Conservation (phyloP, 2,329 filamentous ascomycete species). For the Fusarium begoniae region DNA sequence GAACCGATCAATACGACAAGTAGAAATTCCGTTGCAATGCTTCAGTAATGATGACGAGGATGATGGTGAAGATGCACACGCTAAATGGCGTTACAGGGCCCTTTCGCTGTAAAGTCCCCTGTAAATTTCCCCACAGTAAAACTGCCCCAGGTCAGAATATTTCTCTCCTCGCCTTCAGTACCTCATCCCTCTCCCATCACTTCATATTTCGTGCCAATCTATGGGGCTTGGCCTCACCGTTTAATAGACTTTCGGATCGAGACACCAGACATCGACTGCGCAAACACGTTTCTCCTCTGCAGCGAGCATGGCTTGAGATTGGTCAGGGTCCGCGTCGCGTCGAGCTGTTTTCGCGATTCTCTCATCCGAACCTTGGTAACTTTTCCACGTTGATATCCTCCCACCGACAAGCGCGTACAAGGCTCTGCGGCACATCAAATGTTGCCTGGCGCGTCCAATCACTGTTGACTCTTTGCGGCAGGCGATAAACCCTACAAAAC, state of each 20-base stretch:
- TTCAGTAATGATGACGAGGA: background rate
- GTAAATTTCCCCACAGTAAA: no score
- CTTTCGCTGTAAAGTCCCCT: no score
- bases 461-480: background rate
- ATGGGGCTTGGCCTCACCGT: rapidly evolving
- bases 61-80: background rate
- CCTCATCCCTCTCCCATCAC: no score
- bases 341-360: rapidly evolving
- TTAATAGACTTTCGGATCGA: background rate
- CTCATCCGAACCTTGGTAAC: background rate
- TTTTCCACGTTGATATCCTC: background rate
- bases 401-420: background rate
- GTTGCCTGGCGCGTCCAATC: rapidly evolving
- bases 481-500: rapidly evolving
- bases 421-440: rapidly evolving
- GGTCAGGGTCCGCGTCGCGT: rapidly evolving
- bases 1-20: background rate
- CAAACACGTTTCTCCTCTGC: rapidly evolving
- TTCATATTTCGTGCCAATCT: rapidly evolving
- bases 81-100: background rate
- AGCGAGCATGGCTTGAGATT: background rate
- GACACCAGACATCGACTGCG: background rate
- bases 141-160: no score
- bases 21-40: background rate
- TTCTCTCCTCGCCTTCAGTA: no score